Evolutionary conservation across 2,329 filamentous ascomycete species (phyloP).

Genomic region (Calycina herbarum): DNA sequence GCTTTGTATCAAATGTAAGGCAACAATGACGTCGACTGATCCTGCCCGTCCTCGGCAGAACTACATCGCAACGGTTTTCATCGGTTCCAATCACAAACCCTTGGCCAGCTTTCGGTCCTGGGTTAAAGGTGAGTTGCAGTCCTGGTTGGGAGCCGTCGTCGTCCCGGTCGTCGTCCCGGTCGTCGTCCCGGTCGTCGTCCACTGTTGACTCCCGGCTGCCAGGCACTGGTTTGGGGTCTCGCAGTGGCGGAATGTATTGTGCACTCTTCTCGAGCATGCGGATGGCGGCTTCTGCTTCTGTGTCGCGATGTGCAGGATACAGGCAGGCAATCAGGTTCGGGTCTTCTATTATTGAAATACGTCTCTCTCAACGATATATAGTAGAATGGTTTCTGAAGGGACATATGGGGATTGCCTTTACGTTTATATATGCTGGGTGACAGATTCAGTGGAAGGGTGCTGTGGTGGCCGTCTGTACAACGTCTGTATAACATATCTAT

Average conservation of each 20-base stretch:
- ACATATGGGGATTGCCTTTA: too few species aligned
- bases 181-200: too few species aligned
- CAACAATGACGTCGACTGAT: constrained; percentile 15
- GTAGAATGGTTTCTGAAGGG: too few species aligned
- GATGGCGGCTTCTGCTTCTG: too few species aligned
- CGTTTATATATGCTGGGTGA: too few species aligned
- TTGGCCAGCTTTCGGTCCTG: constrained; percentile 6
- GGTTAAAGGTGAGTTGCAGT: constrained; percentile 9
- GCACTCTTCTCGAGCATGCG: not conserved
- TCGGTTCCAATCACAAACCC: constrained; percentile 5
- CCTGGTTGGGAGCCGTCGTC: too few species aligned
- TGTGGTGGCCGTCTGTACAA: too few species aligned
- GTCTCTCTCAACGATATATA: not conserved
- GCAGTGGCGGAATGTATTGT: not conserved
- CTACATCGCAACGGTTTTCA: constrained; percentile 13
- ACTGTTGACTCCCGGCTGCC: too few species aligned
- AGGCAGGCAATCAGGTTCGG: constrained; percentile 10
- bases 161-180: too few species aligned
- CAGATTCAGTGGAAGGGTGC: too few species aligned
- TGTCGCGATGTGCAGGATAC: not conserved
- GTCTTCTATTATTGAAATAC: constrained; percentile 11
- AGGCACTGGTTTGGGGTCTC: too few species aligned
- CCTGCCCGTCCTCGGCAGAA: constrained; percentile 11
- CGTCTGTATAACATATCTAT: too few species aligned
- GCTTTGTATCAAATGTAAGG: constrained; percentile 17